Base-by-base conservation (phyloP, 495 filamentous ascomycete genomes). In the Hyaloscypha variabilis region DNA sequence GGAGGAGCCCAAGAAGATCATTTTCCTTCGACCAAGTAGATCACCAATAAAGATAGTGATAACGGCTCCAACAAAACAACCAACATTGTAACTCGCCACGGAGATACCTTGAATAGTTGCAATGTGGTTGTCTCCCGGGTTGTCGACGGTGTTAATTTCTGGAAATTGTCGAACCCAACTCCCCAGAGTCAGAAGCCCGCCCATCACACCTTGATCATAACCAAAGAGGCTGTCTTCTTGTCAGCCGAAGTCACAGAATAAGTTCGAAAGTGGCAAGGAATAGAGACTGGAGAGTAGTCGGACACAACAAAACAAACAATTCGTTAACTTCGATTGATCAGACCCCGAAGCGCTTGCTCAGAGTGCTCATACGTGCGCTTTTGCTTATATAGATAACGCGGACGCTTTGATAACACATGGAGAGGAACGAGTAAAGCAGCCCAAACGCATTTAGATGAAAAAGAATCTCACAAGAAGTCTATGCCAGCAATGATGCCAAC, bases 21-120 rank as follows among this genome's bases (percentile, higher is more conserved):
- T 90, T 68, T 81, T 82, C 69, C 85, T 85, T 14, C 91, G 85
- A 23, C 90, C 91, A 19, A 92, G 86, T 2, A 80, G 77, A 67
- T 93, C 87, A 58, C 91, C 89, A 60, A 92, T 81, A 71, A 87
- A 90, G 65, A 93, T 89, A 11, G 83, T 86, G 55, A 87, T 71
- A 58, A 92, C 78, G 6, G 90, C 86, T 21, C 91, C 90, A 58
- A 87, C 70, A 74, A 93, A 91, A 73, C 89, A 93, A 19, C 91
- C 90, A 23, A 70, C 53, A 69, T 92, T 90, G 78, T 92, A 93
- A 14, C 83, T 79, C 19, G 86, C 85, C 39, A 87, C 82, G 0
- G 85, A 79, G 54, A 90, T 82, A 62, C 83, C 83, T 77, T 60
- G 23, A 21, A 57, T 70, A 24, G 23, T 69, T 26, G 65, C 59